phyloP scores from a whole-genome alignment of 805 yeast species.

The Lachancea fermentati region DNA sequence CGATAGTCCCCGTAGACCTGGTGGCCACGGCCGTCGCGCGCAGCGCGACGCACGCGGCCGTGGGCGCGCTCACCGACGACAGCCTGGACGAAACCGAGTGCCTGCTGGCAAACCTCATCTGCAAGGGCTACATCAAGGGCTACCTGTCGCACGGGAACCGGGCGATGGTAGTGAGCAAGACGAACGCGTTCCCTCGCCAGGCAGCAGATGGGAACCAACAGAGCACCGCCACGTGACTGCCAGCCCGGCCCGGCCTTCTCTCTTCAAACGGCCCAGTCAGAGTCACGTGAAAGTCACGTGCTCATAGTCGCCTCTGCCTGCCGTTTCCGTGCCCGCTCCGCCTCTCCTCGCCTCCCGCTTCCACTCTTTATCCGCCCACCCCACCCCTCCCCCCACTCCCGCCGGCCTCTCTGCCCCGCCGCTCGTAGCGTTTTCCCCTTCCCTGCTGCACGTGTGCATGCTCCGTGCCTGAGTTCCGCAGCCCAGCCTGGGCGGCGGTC shows the following conservation, averaged over 20 bases:
- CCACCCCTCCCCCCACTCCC: background rate
- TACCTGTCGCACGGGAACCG: conserved; percentile 72
- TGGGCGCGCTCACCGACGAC: conserved; percentile 7
- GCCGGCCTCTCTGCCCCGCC: background rate
- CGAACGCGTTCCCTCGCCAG: conserved; percentile 59
- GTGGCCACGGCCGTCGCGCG: conserved; percentile 7
- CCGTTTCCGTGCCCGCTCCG: background rate
- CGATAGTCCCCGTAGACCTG: conserved; percentile 15
- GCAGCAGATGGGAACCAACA: conserved; percentile 4
- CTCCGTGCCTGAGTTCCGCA: no score
- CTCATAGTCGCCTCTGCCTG: background rate
- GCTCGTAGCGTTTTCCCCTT: no score
- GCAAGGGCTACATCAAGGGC: conserved; percentile 61
- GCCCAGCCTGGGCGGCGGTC: no score
- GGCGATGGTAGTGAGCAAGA: conserved; percentile 70
- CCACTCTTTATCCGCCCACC: background rate
- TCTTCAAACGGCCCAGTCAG: no score
- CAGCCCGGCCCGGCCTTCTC: no score
- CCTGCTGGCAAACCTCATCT: conserved; percentile 58
- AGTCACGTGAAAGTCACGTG: background rate
- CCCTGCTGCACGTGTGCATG: no score
- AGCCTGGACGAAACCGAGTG: conserved; percentile 60
- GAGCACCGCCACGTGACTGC: no score
- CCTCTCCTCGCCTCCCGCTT: background rate
- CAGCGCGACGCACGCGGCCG: conserved; percentile 7